A percentile compares a stretch with the other conserved stretches of the same genome.
These are phyloP conservation scores for Xylariaceae sp. DNA, from an alignment of 2,329 filamentous ascomycete species.

Conservation along the genomic window DNA sequence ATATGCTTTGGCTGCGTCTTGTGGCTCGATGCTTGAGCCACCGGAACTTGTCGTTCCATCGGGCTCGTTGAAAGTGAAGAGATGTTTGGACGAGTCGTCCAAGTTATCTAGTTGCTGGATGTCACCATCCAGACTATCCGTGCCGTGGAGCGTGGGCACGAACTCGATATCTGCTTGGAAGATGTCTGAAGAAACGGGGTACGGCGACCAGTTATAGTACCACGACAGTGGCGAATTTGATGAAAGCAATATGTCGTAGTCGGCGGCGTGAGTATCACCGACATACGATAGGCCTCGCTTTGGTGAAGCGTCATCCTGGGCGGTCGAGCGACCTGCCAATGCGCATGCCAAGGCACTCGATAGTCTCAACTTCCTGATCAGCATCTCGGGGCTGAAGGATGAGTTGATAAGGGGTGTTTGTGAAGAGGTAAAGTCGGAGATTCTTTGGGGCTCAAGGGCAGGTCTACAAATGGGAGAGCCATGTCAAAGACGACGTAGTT, in stretches of 20 bases:
- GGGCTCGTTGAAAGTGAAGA: slow-evolving; percentile 39
- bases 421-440: no score
- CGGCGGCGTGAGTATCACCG: slow-evolving; percentile 18
- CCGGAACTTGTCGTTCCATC: slow-evolving; percentile 35
- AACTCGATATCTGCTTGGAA: slow-evolving; percentile 26
- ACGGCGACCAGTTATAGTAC: slow-evolving; percentile 40
- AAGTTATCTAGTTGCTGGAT: slow-evolving; percentile 22
- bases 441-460: no score
- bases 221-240: slow-evolving; percentile 33
- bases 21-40: slow-evolving; percentile 33
- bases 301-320: slow-evolving; percentile 1
- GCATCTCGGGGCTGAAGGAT: no score
- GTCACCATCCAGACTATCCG: slow-evolving; percentile 29
- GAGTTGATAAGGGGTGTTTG: no score
- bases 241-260: slow-evolving; percentile 32
- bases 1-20: slow-evolving; percentile 35
- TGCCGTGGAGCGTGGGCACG: slow-evolving; percentile 34
- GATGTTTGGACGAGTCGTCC: slow-evolving; percentile 31
- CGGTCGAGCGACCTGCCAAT: not conserved
- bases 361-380: no score
- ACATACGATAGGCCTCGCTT: slow-evolving; percentile 27
- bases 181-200: slow-evolving; percentile 17
- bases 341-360: no score
- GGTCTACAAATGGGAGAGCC: no score
- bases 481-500: no score